A percentile compares a stretch with the other conserved stretches of the same genome.
These are phyloP conservation scores for Ettlia oleoabundans DNA, from an alignment of 139 green algal species.

Conservation along the genomic window DNA sequence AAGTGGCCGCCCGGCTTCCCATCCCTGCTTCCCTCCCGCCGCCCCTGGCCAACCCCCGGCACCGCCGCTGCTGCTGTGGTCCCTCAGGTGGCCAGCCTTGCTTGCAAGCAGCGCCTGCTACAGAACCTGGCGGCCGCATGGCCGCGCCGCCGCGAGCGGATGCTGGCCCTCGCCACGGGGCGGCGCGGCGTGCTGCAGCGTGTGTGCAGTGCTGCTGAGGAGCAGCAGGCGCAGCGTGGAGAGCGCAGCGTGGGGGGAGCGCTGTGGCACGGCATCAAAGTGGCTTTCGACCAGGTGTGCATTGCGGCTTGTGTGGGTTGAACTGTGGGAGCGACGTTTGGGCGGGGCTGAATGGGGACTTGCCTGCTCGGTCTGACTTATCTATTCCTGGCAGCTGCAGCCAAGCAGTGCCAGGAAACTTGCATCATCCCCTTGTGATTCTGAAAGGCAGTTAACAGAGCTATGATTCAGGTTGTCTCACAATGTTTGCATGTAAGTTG, in stretches of 20 bases:
- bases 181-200: slow-evolving; percentile 20
- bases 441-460: too few relatives aligned
- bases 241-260: neutral
- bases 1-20: too few relatives aligned
- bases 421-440: too few relatives aligned
- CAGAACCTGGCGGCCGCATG: neutral
- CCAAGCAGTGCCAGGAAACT: too few relatives aligned
- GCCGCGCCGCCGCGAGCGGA: neutral
- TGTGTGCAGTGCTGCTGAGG: neutral
- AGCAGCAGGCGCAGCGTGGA: neutral
- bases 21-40: neutral
- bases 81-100: slow-evolving; percentile 5
- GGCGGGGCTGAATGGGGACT: too few relatives aligned
- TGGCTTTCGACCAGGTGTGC: slow-evolving; percentile 15
- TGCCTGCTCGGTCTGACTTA: too few relatives aligned
- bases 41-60: too few relatives aligned
- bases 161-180: neutral
- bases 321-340: too few relatives aligned
- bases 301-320: too few relatives aligned
- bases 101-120: slow-evolving; percentile 21
- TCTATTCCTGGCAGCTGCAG: too few relatives aligned
- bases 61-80: too few relatives aligned
- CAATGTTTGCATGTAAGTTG: neutral
- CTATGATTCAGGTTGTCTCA: neutral
- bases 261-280: slow-evolving; percentile 34